Percentiles rank a stretch among this genome's conserved stretches.
phyloP scores from a whole-genome alignment of 1,284 basidiomycete genomes.

The Meripilus lineatus region DNA sequence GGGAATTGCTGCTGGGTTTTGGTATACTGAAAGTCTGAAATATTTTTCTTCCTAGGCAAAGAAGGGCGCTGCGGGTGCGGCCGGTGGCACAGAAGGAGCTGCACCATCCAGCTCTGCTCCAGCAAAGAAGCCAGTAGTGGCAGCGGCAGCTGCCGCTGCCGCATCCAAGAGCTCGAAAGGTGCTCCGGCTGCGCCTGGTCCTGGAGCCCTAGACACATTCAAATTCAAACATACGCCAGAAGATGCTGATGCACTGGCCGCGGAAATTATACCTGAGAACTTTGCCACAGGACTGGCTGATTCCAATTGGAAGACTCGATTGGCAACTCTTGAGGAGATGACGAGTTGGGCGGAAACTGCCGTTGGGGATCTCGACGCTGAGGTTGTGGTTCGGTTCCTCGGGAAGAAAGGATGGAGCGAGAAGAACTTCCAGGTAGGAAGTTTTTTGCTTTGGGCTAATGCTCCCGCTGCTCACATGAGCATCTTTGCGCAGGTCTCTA shows the following conservation, averaged over 20 bases:
- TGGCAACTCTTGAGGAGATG: slow-evolving; percentile 88
- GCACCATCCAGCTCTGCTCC: slow-evolving; percentile 22
- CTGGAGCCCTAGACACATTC: slow-evolving; percentile 73
- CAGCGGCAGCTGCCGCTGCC: slow-evolving; percentile 33
- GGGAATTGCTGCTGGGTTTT: too few relatives aligned
- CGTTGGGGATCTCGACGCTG: slow-evolving; percentile 73
- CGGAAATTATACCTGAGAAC: slow-evolving; percentile 69
- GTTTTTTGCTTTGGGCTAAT: slow-evolving; percentile 1
- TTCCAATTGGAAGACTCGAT: slow-evolving; percentile 88
- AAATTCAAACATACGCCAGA: slow-evolving; percentile 91
- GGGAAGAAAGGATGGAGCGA: slow-evolving; percentile 96
- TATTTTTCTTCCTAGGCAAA: slow-evolving; percentile 35
- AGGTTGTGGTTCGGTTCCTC: slow-evolving; percentile 87
- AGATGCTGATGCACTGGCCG: slow-evolving; percentile 83
- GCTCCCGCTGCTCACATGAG: slow-evolving; percentile 5
- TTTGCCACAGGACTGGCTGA: slow-evolving; percentile 77
- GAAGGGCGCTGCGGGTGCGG: slow-evolving; percentile 43
- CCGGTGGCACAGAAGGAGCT: slow-evolving; percentile 13
- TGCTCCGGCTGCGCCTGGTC: slow-evolving; percentile 33
- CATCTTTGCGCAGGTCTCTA: slow-evolving; percentile 64
- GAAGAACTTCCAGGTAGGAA: slow-evolving; percentile 93
- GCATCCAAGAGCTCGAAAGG: slow-evolving; percentile 49
- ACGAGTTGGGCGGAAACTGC: slow-evolving; percentile 75
- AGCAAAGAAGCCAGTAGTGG: slow-evolving; percentile 38
- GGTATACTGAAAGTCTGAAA: too few relatives aligned